A percentile compares a stretch with the other conserved stretches of the same genome.
Conservation (phyloP, 2,329 filamentous ascomycete species). For the Colletotrichum viniferum region DNA sequence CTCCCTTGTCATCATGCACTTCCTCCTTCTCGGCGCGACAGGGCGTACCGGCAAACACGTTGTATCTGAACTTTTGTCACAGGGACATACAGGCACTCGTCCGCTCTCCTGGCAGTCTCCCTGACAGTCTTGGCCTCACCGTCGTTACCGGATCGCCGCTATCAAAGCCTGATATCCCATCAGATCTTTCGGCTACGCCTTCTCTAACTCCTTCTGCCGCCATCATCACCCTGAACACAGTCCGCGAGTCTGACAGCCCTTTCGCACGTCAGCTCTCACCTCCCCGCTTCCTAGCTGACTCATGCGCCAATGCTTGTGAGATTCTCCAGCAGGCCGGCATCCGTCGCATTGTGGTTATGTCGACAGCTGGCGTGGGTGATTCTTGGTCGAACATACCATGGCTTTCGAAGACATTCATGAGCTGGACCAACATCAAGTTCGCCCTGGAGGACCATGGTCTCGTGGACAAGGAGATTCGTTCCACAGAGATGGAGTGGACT, state of each 20-base stretch:
- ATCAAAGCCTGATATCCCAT: not conserved
- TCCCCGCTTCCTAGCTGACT: constrained; percentile 42
- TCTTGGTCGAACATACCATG: constrained; percentile 38
- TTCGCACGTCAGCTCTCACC: constrained; percentile 42
- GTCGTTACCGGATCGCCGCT: not conserved
- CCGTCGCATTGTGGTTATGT: constrained; percentile 40
- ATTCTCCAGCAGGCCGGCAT: constrained; percentile 34
- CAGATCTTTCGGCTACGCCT: constrained; percentile 10
- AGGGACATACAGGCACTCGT: constrained; percentile 43
- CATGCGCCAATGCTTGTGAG: constrained; percentile 36
- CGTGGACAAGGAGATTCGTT: constrained; percentile 39
- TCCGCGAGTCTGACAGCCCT: constrained; percentile 43
- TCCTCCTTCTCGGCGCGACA: constrained; percentile 47
- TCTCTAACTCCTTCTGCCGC: constrained; percentile 30
- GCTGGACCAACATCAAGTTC: constrained; percentile 43
- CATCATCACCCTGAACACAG: constrained; percentile 43
- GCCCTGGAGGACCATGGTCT: constrained; percentile 40
- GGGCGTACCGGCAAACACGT: constrained; percentile 48
- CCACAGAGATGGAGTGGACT: constrained; percentile 38
- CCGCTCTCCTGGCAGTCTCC: constrained; percentile 28
- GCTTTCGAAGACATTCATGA: constrained; percentile 39
- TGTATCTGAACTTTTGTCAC: constrained; percentile 39
- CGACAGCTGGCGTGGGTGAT: constrained; percentile 42
- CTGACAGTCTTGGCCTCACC: not conserved
- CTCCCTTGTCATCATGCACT: constrained; percentile 33